phyloP scores from a whole-genome alignment of 257 asterid species.

The Thymus quinquecostatus region DNA sequence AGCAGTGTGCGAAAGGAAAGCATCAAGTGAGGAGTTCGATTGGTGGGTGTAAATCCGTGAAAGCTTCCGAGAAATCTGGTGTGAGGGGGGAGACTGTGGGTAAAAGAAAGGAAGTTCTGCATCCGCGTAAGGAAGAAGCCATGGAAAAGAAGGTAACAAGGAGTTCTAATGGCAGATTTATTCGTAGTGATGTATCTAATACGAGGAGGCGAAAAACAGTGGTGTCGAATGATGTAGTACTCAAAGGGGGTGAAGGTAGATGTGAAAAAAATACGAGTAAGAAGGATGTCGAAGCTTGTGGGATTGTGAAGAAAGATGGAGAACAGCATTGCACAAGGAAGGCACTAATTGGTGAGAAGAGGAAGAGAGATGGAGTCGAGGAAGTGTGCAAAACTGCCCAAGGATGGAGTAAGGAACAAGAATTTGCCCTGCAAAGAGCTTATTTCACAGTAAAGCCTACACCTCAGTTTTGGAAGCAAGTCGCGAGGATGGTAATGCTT shows the following conservation, averaged over 20 bases:
- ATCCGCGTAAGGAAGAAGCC: background rate
- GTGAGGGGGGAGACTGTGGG: slow-evolving; percentile 28
- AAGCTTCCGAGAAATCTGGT: slow-evolving; percentile 19
- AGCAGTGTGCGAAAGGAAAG: slow-evolving; percentile 34
- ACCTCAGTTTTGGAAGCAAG: slow-evolving; percentile 92
- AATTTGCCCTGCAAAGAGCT: slow-evolving; percentile 61
- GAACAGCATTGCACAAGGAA: slow-evolving; percentile 33
- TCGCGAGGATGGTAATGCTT: slow-evolving; percentile 72
- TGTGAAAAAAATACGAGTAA: background rate
- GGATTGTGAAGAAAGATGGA: slow-evolving; percentile 17
- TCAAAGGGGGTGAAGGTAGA: slow-evolving; percentile 11
- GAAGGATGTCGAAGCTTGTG: slow-evolving; percentile 25
- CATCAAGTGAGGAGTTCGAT: slow-evolving; percentile 46
- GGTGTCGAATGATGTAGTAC: too few relatives aligned
- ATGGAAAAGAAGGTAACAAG: slow-evolving; percentile 40
- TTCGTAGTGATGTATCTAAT: slow-evolving; percentile 9
- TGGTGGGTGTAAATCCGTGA: slow-evolving; percentile 20
- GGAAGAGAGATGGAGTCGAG: slow-evolving; percentile 47
- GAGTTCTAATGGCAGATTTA: slow-evolving; percentile 14
- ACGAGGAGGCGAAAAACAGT: background rate
- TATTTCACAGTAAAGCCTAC: slow-evolving; percentile 82
- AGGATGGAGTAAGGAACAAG: slow-evolving; percentile 89
- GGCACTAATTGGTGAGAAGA: slow-evolving; percentile 44
- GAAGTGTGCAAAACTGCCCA: slow-evolving; percentile 39
- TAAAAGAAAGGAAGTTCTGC: slow-evolving; percentile 12